Evolutionary conservation across 306 rosid species (phyloP).

Genomic region (Cucumis cinereus): DNA sequence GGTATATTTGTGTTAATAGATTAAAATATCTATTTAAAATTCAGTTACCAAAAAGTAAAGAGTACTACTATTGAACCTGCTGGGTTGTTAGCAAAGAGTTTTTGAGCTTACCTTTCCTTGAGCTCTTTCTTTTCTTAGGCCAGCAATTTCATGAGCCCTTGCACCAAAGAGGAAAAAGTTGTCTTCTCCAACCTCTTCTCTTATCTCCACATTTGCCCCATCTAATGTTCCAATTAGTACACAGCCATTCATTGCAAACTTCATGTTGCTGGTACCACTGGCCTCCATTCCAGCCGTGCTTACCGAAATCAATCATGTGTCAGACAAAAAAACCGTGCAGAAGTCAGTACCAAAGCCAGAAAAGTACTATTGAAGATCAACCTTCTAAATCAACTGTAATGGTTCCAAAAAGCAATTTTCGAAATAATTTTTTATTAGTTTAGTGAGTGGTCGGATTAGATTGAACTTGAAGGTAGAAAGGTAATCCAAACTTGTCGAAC

Average conservation of each 20-base stretch:
- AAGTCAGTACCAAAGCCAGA: not conserved
- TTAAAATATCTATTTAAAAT: not conserved
- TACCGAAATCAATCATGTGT: not conserved
- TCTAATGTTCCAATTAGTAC: conserved; percentile 84
- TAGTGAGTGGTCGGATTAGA: not conserved
- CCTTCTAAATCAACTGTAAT: not conserved
- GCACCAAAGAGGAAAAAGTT: conserved; percentile 96
- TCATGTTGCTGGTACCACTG: conserved; percentile 99
- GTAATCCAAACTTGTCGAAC: not conserved
- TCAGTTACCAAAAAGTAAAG: not conserved
- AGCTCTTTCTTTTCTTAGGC: conserved; percentile 74
- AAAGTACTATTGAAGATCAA: not conserved
- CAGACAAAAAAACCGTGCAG: not conserved
- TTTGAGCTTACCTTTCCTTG: conserved; percentile 62
- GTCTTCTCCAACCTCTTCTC: conserved; percentile 86
- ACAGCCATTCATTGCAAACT: conserved; percentile 94
- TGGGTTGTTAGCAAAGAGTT: not conserved
- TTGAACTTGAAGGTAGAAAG: not conserved
- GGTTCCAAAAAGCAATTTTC: not conserved
- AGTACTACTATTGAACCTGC: not conserved
- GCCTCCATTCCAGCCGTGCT: conserved; percentile 99
- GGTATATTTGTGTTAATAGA: not conserved
- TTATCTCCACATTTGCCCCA: conserved; percentile 96
- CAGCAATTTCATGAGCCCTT: conserved; percentile 79
- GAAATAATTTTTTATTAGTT: not conserved